Evolutionary conservation across 164 flowering plant species (phyloP).

Genomic region (Kingdonia uniflora): DNA sequence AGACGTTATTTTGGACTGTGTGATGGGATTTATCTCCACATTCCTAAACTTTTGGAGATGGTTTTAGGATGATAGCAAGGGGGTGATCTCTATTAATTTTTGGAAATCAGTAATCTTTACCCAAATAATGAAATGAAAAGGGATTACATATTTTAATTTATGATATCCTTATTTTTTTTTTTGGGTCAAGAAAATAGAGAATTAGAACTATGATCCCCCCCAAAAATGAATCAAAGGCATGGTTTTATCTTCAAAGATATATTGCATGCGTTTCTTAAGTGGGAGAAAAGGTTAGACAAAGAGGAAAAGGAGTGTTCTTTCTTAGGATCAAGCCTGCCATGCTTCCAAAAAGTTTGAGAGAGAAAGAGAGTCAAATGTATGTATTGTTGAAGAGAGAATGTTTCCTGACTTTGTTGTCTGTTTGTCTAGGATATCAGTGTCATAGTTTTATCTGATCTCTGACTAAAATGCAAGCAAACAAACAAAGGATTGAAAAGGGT

Average conservation of each 20-base stretch:
- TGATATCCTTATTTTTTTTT: too few relatives aligned
- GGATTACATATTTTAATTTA: too few relatives aligned
- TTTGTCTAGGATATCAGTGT: conserved; percentile 39
- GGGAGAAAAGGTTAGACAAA: conserved; percentile 13
- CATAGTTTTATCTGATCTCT: conserved; percentile 18
- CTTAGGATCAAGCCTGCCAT: conserved; percentile 14
- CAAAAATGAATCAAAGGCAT: not conserved
- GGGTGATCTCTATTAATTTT: too few relatives aligned
- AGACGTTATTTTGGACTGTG: too few relatives aligned
- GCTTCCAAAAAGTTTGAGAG: not conserved
- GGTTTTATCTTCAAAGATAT: not conserved
- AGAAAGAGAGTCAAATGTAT: conserved; percentile 1
- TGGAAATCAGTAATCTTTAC: too few relatives aligned
- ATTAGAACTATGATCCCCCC: not conserved
- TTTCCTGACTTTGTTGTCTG: conserved; percentile 31
- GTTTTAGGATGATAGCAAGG: too few relatives aligned
- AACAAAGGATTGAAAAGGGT: too few relatives aligned
- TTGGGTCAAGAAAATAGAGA: not conserved
- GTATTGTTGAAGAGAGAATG: conserved; percentile 4
- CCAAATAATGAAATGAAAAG: too few relatives aligned
- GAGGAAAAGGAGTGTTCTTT: conserved; percentile 11
- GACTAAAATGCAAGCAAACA: not conserved
- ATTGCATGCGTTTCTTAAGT: conserved; percentile 25
- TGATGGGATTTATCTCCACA: too few relatives aligned
- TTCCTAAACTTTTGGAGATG: too few relatives aligned